A percentile compares a stretch with the other conserved stretches of the same genome.
Evolutionary conservation across 1,284 basidiomycete species (phyloP).

Genomic region (Xanthoconium separans): DNA sequence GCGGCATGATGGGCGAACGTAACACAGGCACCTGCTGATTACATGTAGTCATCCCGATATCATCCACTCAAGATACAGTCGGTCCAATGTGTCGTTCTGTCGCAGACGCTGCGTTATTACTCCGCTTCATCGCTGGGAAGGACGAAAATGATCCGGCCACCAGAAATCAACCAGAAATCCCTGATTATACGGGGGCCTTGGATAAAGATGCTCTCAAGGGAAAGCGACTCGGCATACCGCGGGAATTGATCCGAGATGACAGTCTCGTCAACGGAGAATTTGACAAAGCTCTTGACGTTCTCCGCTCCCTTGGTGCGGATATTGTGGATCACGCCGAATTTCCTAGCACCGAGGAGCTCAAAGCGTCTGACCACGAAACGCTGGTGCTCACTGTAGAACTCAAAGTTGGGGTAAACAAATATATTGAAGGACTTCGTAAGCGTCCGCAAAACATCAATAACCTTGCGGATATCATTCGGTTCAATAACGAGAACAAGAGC

Average conservation of each 20-base stretch:
- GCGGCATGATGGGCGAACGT: neutral
- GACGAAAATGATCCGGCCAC: constrained; percentile 48
- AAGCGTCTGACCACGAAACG: constrained; percentile 30
- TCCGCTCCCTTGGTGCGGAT: constrained; percentile 39
- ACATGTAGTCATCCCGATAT: constrained; percentile 47
- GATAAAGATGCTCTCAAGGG: constrained; percentile 37
- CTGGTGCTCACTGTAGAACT: constrained; percentile 41
- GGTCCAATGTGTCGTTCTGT: constrained; percentile 50
- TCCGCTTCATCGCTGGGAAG: constrained; percentile 44
- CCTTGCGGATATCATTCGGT: constrained; percentile 43
- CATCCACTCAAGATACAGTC: constrained; percentile 49
- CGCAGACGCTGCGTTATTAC: constrained; percentile 44
- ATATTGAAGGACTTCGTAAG: constrained; percentile 23
- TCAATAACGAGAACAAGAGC: constrained; percentile 41
- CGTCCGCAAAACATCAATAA: constrained; percentile 34
- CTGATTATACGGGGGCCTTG: constrained; percentile 41
- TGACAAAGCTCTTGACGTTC: constrained; percentile 38
- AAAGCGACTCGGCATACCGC: constrained; percentile 42
- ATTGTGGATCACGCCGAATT: constrained; percentile 45
- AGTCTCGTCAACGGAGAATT: constrained; percentile 30
- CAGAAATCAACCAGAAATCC: constrained; percentile 40
- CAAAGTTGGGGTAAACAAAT: constrained; percentile 36
- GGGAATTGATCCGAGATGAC: constrained; percentile 23
- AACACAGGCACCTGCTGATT: constrained; percentile 4
- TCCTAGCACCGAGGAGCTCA: constrained; percentile 36